Evolutionary conservation across 371 early-diverging fungal species (phyloP).

Genomic region (Basidiobolus meristosporus): DNA sequence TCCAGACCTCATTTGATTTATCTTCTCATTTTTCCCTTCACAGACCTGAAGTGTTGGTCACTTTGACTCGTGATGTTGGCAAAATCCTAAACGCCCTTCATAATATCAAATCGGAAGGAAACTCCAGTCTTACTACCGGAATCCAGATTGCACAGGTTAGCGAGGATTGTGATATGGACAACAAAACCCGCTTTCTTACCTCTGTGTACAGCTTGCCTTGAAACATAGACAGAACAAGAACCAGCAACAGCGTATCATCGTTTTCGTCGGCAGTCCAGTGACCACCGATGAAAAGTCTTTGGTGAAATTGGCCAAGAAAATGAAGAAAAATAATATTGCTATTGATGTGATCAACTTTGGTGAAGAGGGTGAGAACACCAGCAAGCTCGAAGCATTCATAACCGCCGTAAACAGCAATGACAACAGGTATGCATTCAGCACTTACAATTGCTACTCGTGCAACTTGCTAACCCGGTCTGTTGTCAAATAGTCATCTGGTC

Average conservation of each 20-base stretch:
- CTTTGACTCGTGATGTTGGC: conserved; percentile 78
- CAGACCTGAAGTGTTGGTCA: conserved; percentile 89
- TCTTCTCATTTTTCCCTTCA: background rate
- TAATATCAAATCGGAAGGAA: conserved; percentile 50
- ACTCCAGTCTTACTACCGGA: conserved; percentile 58
- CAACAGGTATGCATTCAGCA: conserved; percentile 36
- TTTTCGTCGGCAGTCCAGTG: conserved; percentile 86
- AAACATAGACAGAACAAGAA: conserved; percentile 95
- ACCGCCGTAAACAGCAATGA: conserved; percentile 73
- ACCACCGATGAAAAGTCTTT: conserved; percentile 64
- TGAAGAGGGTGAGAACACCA: conserved; percentile 76
- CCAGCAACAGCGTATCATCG: conserved; percentile 83
- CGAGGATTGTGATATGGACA: background rate
- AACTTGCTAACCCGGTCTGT: background rate
- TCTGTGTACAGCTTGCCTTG: conserved; percentile 43
- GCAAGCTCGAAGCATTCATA: conserved; percentile 81
- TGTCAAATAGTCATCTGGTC: conserved; percentile 51
- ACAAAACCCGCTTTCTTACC: too few relatives aligned
- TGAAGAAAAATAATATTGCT: conserved; percentile 93
- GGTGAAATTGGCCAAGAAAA: conserved; percentile 79
- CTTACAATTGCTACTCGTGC: background rate
- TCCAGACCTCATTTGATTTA: background rate
- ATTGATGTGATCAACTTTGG: conserved; percentile 96
- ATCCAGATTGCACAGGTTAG: conserved; percentile 90
- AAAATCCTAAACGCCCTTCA: conserved; percentile 79